These are phyloP conservation scores for sunflower (Helianthus annuus) DNA, from an alignment of 129 eudicot genomes.

Conservation along the genomic window DNA sequence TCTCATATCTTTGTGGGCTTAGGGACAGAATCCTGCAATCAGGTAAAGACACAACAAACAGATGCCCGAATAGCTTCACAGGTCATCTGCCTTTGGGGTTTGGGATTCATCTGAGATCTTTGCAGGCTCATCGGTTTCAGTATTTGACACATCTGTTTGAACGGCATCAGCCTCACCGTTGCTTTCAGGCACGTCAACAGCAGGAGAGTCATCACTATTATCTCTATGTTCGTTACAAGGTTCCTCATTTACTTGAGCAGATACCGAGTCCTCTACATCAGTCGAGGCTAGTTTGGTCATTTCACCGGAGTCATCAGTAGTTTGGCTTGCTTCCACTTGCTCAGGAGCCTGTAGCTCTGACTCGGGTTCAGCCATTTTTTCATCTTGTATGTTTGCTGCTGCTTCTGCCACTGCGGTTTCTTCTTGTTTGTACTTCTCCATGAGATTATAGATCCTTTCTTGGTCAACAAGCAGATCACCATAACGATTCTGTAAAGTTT, in stretches of 20 bases:
- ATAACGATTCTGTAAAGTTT: constrained; percentile 66
- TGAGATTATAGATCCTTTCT: constrained; percentile 54
- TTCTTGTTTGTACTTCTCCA: constrained; percentile 50
- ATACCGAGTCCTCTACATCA: not conserved
- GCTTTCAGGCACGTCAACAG: constrained; percentile 22
- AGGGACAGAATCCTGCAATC: constrained; percentile 12
- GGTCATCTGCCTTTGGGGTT: constrained; percentile 13
- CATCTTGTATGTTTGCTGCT: constrained; percentile 22
- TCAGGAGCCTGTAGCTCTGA: constrained; percentile 13
- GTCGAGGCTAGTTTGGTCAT: constrained; percentile 7
- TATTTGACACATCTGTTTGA: constrained; percentile 17
- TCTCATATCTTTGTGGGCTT: not conserved
- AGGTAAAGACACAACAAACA: constrained; percentile 9
- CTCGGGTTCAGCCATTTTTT: constrained; percentile 21
- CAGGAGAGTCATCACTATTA: not conserved
- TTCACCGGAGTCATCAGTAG: constrained; percentile 25
- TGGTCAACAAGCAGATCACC: constrained; percentile 63
- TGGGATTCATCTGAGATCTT: constrained; percentile 13
- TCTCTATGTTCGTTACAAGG: constrained; percentile 2
- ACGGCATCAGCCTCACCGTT: constrained; percentile 9
- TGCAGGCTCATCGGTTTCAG: constrained; percentile 20
- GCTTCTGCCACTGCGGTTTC: constrained; percentile 48
- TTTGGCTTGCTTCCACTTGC: constrained; percentile 20
- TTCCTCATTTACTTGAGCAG: not conserved
- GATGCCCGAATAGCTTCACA: not conserved